A percentile compares a stretch with the other conserved stretches of the same genome.
These are phyloP conservation scores for Lactifluus volemus DNA, from an alignment of 768 basidiomycete genomes.

Conservation along the genomic window DNA sequence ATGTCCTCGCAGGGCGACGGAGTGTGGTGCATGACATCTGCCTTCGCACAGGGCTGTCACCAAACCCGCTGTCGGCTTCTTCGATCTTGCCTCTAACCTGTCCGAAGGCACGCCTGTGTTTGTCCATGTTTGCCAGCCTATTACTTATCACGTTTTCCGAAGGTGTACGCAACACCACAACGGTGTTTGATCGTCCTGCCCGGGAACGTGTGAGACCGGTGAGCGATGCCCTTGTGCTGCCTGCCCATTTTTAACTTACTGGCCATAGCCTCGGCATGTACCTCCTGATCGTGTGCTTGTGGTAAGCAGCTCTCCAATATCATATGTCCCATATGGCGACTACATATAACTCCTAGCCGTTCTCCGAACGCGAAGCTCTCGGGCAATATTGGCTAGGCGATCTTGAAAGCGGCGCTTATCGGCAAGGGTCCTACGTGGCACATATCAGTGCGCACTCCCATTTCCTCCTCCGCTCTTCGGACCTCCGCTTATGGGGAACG, in stretches of 20 bases:
- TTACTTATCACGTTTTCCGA: neutral
- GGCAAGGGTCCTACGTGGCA: constrained; percentile 80
- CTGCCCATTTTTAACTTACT: constrained; percentile 5
- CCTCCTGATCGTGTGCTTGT: constrained; percentile 81
- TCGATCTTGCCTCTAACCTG: constrained; percentile 92
- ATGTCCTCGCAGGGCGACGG: neutral
- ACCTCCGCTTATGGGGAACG: constrained; percentile 1
- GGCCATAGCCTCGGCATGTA: constrained; percentile 66
- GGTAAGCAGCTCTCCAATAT: constrained; percentile 36
- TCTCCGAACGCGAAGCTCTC: constrained; percentile 79
- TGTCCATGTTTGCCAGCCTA: neutral
- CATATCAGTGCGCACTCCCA: constrained; percentile 61
- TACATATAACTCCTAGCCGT: constrained; percentile 48
- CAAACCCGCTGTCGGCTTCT: constrained; percentile 94
- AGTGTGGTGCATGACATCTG: neutral
- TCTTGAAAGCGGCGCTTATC: constrained; percentile 79
- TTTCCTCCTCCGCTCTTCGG: neutral
- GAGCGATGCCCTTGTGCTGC: constrained; percentile 22
- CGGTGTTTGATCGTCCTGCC: constrained; percentile 89
- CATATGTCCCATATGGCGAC: neutral
- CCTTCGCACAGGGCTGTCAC: constrained; percentile 66
- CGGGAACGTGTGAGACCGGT: constrained; percentile 81
- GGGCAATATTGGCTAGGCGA: constrained; percentile 99
- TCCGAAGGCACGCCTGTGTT: constrained; percentile 59
- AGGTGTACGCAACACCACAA: constrained; percentile 98